phyloP scores from a whole-genome alignment of 306 rosid species.

The Malus sieversii region DNA sequence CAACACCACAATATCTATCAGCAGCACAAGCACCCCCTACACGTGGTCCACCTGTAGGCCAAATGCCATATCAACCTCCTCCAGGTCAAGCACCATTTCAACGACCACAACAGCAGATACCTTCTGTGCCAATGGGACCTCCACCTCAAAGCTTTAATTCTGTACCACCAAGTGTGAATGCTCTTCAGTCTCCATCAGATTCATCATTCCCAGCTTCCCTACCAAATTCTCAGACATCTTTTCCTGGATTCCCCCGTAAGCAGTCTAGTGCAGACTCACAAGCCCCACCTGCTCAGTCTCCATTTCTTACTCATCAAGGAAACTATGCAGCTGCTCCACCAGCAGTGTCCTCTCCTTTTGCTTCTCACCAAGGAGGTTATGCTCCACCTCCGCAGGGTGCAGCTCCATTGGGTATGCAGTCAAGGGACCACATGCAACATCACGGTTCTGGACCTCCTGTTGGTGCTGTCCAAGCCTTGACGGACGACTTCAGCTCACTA shows the following conservation, averaged over 20 bases:
- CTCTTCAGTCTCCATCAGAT: constrained; percentile 37
- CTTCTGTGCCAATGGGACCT: constrained; percentile 66
- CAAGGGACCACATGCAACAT: constrained; percentile 47
- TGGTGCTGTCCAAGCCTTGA: constrained; percentile 64
- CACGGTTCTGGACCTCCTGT: constrained; percentile 52
- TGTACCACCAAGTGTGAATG: constrained; percentile 33
- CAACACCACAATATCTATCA: constrained; percentile 50
- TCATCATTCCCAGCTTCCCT: constrained; percentile 34
- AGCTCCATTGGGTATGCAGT: constrained; percentile 52
- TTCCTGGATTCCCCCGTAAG: constrained; percentile 60
- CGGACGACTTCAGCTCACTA: constrained; percentile 83
- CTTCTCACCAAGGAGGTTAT: constrained; percentile 62
- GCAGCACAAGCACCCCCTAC: constrained; percentile 33
- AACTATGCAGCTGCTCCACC: constrained; percentile 40
- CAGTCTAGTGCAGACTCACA: constrained; percentile 50
- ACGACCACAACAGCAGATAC: constrained; percentile 40
- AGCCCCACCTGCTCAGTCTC: constrained; percentile 47
- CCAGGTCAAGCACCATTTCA: constrained; percentile 40
- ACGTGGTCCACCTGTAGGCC: constrained; percentile 44
- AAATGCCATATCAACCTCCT: constrained; percentile 37
- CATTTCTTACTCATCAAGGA: constrained; percentile 51
- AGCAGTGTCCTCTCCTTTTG: constrained; percentile 42
- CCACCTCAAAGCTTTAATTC: constrained; percentile 42
- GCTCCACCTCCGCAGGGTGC: constrained; percentile 44
- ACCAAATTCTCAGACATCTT: constrained; percentile 52